Evolutionary conservation across 257 asterid species (phyloP).

Genomic region (Gentiana dahurica): DNA sequence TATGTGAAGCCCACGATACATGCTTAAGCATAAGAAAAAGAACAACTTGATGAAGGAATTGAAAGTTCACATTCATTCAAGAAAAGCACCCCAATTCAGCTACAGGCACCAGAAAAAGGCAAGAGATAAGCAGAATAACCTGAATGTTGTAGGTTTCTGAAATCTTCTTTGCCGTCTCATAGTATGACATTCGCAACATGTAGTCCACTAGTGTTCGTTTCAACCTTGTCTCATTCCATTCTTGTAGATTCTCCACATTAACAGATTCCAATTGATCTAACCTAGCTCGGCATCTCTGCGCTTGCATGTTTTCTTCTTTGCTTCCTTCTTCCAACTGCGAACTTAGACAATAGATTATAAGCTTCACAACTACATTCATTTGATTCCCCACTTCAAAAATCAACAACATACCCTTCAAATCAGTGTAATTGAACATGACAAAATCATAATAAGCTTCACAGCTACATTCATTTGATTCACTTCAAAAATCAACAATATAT

Average conservation of each 20-base stretch:
- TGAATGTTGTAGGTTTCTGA: constrained; percentile 78
- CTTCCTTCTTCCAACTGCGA: constrained; percentile 85
- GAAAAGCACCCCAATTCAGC: background rate
- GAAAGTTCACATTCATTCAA: too few relatives aligned
- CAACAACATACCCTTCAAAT: too few relatives aligned
- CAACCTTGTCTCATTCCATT: constrained; percentile 65
- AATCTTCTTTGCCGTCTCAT: constrained; percentile 75
- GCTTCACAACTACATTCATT: background rate
- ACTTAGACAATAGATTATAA: constrained; percentile 13
- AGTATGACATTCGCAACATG: constrained; percentile 94
- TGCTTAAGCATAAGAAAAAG: too few relatives aligned
- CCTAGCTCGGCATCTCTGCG: constrained; percentile 78
- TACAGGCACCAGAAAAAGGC: background rate
- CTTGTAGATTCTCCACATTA: constrained; percentile 55
- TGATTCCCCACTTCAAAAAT: too few relatives aligned
- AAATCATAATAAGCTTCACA: too few relatives aligned
- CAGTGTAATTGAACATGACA: too few relatives aligned
- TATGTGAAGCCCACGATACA: too few relatives aligned
- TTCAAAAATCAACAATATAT: too few relatives aligned
- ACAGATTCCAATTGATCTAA: constrained; percentile 84
- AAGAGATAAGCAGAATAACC: constrained; percentile 25
- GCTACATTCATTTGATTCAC: too few relatives aligned
- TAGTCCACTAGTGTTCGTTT: constrained; percentile 87
- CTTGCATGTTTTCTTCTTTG: constrained; percentile 76
- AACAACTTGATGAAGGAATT: too few relatives aligned